Evolutionary conservation across 1,139 yeast species (phyloP).

Genomic region (Pichia sp.): DNA sequence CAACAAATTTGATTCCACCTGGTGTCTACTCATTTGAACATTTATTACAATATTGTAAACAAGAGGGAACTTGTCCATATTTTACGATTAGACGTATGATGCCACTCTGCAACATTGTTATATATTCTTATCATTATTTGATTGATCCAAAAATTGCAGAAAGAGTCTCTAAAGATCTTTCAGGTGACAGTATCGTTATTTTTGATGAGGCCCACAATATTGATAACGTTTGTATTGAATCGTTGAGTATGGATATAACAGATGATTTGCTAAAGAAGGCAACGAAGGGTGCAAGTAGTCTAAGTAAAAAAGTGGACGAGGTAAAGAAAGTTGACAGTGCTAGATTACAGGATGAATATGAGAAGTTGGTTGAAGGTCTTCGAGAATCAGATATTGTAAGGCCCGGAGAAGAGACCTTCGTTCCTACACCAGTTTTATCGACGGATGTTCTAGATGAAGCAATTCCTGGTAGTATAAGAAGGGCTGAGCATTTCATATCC

Average conservation of each 20-base stretch:
- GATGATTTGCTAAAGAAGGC: conserved; percentile 79
- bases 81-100: conserved; percentile 98
- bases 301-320: conserved; percentile 69
- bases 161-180: conserved; percentile 83
- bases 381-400: conserved; percentile 63
- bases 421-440: conserved; percentile 84
- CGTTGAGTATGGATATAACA: conserved; percentile 79
- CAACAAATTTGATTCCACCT: conserved; percentile 78
- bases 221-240: conserved; percentile 96
- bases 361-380: conserved; percentile 82
- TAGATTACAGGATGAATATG: conserved; percentile 83
- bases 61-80: conserved; percentile 83
- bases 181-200: conserved; percentile 87
- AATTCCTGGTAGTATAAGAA: conserved; percentile 90
- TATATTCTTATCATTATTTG: conserved; percentile 92
- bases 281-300: conserved; percentile 70
- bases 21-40: conserved; percentile 95
- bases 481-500: conserved; percentile 95
- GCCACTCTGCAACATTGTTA: conserved; percentile 86
- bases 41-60: conserved; percentile 66
- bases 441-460: conserved; percentile 85
- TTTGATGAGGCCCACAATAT: conserved; percentile 98
- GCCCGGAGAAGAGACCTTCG: conserved; percentile 58
- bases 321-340: conserved; percentile 78
- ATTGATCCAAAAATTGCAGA: conserved; percentile 97